Evolutionary conservation across 129 eudicot genomes (phyloP).

Genomic region (Deinandra increscens): DNA sequence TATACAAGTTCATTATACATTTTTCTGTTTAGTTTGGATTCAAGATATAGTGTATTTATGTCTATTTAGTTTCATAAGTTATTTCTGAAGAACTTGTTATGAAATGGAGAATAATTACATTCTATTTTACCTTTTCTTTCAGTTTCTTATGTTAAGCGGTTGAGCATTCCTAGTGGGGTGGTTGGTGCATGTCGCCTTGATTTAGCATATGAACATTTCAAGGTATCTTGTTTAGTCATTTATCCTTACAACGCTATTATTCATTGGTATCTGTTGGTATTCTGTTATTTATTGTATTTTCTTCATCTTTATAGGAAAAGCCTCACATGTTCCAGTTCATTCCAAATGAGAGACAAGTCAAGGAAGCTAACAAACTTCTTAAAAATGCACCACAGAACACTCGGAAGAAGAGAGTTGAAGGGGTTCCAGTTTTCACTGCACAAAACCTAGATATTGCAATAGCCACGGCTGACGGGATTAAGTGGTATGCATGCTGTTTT

Average conservation of each 20-base stretch:
- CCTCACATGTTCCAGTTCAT: conserved; percentile 82
- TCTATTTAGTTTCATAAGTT: conserved; percentile 2
- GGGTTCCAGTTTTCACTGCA: conserved; percentile 95
- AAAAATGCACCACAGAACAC: conserved; percentile 45
- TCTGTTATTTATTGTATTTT: not conserved
- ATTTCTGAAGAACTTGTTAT: not conserved
- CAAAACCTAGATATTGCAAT: conserved; percentile 87
- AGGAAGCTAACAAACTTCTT: conserved; percentile 82
- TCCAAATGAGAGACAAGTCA: conserved; percentile 88
- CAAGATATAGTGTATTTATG: not conserved
- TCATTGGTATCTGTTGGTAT: not conserved
- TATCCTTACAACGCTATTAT: not conserved
- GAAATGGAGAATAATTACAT: conserved; percentile 15
- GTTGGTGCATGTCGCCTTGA: conserved; percentile 98
- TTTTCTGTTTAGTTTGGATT: not conserved
- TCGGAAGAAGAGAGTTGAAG: conserved; percentile 58
- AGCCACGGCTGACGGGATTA: conserved; percentile 77
- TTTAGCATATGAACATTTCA: conserved; percentile 88
- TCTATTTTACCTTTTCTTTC: conserved; percentile 28
- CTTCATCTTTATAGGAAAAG: conserved; percentile 53
- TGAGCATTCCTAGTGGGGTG: conserved; percentile 83
- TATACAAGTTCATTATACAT: conserved; percentile 12
- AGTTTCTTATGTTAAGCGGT: conserved; percentile 85
- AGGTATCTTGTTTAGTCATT: conserved; percentile 60
- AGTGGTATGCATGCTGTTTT: conserved; percentile 49